Conservation (phyloP, 176 grass and related monocot genomes). For the Cocos nucifera region DNA sequence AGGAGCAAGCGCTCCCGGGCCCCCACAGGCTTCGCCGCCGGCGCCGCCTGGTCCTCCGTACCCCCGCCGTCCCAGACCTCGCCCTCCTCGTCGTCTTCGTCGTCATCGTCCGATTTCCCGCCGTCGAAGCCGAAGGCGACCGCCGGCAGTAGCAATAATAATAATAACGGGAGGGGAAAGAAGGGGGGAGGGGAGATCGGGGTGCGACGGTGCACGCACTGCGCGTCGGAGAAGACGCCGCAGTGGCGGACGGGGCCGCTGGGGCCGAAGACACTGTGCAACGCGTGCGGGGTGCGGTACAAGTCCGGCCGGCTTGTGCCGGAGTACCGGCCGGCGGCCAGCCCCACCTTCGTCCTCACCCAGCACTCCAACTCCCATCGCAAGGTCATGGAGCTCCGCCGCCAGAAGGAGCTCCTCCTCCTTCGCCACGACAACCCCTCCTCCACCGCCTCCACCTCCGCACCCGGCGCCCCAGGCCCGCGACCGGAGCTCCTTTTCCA, state of each 20-base stretch:
- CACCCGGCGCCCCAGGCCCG: slow-evolving; percentile 22
- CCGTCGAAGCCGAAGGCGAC: slow-evolving; percentile 26
- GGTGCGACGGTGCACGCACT: slow-evolving; percentile 90
- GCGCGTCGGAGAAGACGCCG: slow-evolving; percentile 98
- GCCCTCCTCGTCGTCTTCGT: slow-evolving; percentile 67
- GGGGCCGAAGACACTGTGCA: slow-evolving; percentile 97
- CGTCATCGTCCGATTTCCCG: slow-evolving; percentile 85
- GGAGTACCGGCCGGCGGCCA: slow-evolving; percentile 87
- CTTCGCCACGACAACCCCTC: slow-evolving; percentile 49
- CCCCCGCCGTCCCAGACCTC: slow-evolving; percentile 19
- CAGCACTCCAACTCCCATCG: slow-evolving; percentile 99
- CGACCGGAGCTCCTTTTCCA: slow-evolving; percentile 67
- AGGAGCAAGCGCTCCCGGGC: slow-evolving; percentile 58
- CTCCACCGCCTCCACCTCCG: slow-evolving; percentile 4
- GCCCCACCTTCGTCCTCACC: slow-evolving; percentile 91
- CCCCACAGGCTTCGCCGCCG: slow-evolving; percentile 10
- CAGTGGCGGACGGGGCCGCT: slow-evolving; percentile 95
- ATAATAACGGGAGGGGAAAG: slow-evolving; percentile 23
- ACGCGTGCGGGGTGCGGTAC: slow-evolving; percentile 91
- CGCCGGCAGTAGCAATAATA: not conserved
- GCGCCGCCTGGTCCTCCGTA: slow-evolving; percentile 66
- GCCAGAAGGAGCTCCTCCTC: slow-evolving; percentile 81
- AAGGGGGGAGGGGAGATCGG: slow-evolving; percentile 35
- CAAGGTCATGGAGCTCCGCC: slow-evolving; percentile 98
- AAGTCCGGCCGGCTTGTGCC: slow-evolving; percentile 87